Evolutionary conservation across 257 asterid species (phyloP), one percentile per base, ranked within the genome.

Genomic region (Agastache rugosa): DNA sequence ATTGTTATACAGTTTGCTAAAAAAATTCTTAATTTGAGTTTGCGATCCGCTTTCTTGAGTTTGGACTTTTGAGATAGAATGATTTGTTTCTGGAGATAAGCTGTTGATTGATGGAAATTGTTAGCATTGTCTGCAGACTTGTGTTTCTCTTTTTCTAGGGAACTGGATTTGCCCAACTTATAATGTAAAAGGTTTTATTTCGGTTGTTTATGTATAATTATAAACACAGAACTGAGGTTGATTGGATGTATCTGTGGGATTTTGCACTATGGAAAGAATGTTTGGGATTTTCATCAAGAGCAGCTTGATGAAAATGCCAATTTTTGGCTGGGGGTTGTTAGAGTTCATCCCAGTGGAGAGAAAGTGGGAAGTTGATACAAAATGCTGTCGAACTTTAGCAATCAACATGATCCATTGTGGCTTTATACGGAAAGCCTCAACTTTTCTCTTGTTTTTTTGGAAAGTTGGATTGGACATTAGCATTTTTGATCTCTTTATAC

Each of bases 241-340:
- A 94, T 67, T 94, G 98, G 98, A 90, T 94, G 97, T 93, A 91
- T 81, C 69, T 93, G 77, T 93, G 98, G 97, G 80, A 93, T 84
- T 87, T 93, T 61, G 97, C 97, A 11, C 81, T 88, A 74, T 74
- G 97, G 50, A 93, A 93, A 80, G 90, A 92, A 63, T 84, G 93
- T 68, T 73, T 85, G 51, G 97, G 97, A n/a, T 85, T 80, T 85
- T 80, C 63, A 87, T 91, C 16, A 91, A 93, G 87, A 91, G 89
- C 79, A 93, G 95, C 78, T 85, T 91, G 85, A 93, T 93, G 97
- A 91, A 84, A 71, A 75, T 93, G 75, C 97, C 98, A 0, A 74
- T 91, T 60, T 90, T 91, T 77, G 98, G 97, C 50, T 91, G 97
- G 97, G 94, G 87, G 63, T 93, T 91, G 4, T 31, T 86, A 61